A percentile compares a stretch with the other conserved stretches of the same genome.
phyloP scores from a whole-genome alignment of 306 rosid species.

The Clitoria ternatea region DNA sequence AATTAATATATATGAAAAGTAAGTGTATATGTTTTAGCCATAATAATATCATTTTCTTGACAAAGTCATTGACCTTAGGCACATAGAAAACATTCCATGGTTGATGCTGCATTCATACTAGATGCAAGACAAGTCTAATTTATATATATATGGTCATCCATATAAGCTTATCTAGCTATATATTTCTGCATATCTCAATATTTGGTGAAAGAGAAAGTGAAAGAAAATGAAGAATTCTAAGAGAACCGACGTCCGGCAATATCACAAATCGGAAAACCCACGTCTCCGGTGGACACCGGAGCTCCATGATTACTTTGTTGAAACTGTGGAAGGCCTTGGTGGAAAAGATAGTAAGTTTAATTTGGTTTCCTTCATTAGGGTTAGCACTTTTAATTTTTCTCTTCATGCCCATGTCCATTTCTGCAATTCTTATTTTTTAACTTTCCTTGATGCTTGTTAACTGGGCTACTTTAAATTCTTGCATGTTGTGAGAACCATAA shows the following conservation, averaged over 20 bases:
- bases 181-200: background rate
- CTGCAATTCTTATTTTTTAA: background rate
- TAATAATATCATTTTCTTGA: background rate
- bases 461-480: background rate
- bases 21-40: conserved; percentile 15
- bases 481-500: background rate
- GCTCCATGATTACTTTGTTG: conserved; percentile 37
- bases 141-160: background rate
- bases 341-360: conserved; percentile 28
- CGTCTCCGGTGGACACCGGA: conserved; percentile 40
- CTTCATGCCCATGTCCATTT: background rate
- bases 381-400: background rate
- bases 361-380: background rate
- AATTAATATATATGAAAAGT: conserved; percentile 29
- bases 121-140: background rate
- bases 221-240: conserved; percentile 21
- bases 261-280: conserved; percentile 35
- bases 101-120: conserved; percentile 30
- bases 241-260: conserved; percentile 24
- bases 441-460: background rate
- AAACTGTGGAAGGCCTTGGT: conserved; percentile 32
- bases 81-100: conserved; percentile 25
- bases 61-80: conserved; percentile 26
- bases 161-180: conserved; percentile 6
- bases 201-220: conserved; percentile 14